Conservation (phyloP, 768 basidiomycete species). For the Nidularia sp. region DNA sequence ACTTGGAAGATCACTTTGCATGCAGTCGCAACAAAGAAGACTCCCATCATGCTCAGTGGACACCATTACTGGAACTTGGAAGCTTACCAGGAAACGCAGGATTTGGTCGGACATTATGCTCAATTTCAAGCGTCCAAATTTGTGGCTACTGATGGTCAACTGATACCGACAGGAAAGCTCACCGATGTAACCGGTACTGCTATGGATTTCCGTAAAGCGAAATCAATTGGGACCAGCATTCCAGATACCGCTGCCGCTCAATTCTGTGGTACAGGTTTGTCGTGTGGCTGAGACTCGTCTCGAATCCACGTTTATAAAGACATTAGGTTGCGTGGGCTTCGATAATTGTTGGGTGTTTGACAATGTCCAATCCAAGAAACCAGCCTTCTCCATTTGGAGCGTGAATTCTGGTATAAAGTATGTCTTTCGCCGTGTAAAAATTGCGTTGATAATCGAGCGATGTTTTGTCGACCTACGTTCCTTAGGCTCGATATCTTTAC, state of each 20-base stretch:
- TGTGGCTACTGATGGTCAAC: slow-evolving; percentile 31
- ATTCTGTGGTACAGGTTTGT: slow-evolving; percentile 35
- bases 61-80: slow-evolving; percentile 45
- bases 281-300: neutral
- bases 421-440: neutral
- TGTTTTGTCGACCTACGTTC: no score
- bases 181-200: slow-evolving; percentile 29
- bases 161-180: slow-evolving; percentile 37
- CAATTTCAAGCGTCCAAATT: slow-evolving; percentile 33
- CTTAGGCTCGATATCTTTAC: slow-evolving; percentile 38
- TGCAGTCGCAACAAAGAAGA: slow-evolving; percentile 28
- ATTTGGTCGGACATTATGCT: slow-evolving; percentile 28
- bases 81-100: slow-evolving; percentile 36
- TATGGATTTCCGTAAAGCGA: slow-evolving; percentile 38
- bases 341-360: slow-evolving; percentile 47
- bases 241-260: slow-evolving; percentile 25
- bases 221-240: slow-evolving; percentile 32
- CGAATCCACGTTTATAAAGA: neutral
- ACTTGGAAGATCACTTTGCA: slow-evolving; percentile 34
- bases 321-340: slow-evolving; percentile 37
- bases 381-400: slow-evolving; percentile 38
- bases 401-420: slow-evolving; percentile 41
- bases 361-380: slow-evolving; percentile 16
- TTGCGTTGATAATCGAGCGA: neutral
- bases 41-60: slow-evolving; percentile 40